Conservation (phyloP, 108 stramenopile genomes). For the Nitzschia palea region DNA sequence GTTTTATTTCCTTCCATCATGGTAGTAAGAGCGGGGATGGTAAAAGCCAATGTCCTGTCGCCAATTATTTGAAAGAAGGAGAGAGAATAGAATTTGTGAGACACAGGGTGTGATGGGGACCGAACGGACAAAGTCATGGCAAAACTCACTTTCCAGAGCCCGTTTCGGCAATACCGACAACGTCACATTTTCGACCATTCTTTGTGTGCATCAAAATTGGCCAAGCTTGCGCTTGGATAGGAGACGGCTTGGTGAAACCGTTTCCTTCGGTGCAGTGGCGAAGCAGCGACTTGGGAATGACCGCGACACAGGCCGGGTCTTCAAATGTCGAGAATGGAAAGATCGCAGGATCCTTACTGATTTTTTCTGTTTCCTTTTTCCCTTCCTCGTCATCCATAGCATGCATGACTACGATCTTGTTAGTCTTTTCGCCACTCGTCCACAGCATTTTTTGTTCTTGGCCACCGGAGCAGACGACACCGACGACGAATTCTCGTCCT, state of each 20-base stretch:
- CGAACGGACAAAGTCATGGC: no score
- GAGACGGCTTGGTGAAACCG: slow-evolving; percentile 86
- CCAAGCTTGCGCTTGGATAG: slow-evolving; percentile 99
- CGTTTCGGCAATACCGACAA: slow-evolving; percentile 97
- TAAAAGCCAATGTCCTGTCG: slow-evolving; percentile 96
- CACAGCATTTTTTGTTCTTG: slow-evolving; percentile 25
- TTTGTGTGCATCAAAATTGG: slow-evolving; percentile 49
- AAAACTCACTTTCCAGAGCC: slow-evolving; percentile 97
- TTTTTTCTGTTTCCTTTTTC: slow-evolving; percentile 33
- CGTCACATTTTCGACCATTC: slow-evolving; percentile 54
- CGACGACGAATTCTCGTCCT: slow-evolving; percentile 13
- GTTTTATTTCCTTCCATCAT: slow-evolving; percentile 46
- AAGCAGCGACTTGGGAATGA: slow-evolving; percentile 49
- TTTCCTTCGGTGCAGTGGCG: slow-evolving; percentile 78
- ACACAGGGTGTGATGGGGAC: no score
- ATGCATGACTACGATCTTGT: slow-evolving; percentile 85
- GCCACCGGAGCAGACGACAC: slow-evolving; percentile 23
- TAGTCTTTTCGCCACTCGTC: slow-evolving; percentile 68
- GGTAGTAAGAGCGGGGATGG: slow-evolving; percentile 85
- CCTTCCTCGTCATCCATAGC: slow-evolving; percentile 61
- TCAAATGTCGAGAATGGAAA: slow-evolving; percentile 68
- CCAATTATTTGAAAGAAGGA: no score
- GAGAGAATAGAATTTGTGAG: no score
- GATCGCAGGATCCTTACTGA: slow-evolving; percentile 44
- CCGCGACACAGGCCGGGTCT: slow-evolving; percentile 48